phyloP scores from a whole-genome alignment of 2,329 filamentous ascomycete species.

The Microdochium nivale region DNA sequence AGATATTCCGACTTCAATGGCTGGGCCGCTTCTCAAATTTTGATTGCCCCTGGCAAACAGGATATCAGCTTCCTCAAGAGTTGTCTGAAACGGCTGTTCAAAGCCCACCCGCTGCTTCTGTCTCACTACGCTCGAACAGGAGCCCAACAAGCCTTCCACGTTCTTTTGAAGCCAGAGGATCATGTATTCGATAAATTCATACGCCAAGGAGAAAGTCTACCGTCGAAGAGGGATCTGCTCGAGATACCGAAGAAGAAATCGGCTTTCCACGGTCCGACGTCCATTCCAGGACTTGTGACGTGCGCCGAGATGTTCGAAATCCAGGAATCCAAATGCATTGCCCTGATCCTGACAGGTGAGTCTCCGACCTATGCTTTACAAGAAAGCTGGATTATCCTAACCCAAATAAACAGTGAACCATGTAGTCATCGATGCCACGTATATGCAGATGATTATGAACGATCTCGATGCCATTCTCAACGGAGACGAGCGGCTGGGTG shows the following conservation, averaged over 20 bases:
- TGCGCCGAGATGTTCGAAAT: neutral
- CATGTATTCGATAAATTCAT: neutral
- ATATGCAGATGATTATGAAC: neutral
- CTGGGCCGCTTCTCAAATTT: neutral
- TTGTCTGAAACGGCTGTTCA: neutral
- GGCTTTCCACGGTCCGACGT: neutral
- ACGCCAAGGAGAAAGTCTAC: neutral
- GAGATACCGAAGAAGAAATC: neutral
- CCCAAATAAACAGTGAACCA: neutral
- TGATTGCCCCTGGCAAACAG: neutral
- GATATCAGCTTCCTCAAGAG: neutral
- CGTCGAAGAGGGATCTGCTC: neutral
- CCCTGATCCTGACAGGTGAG: neutral
- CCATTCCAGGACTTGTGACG: neutral
- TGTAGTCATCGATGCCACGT: neutral
- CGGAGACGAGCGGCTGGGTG: neutral
- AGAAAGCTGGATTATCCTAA: neutral
- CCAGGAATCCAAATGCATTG: neutral
- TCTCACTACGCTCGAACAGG: neutral
- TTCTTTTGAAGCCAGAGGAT: neutral
- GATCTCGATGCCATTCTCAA: neutral
- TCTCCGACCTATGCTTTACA: neutral
- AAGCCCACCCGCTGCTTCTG: neutral
- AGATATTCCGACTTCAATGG: neutral
- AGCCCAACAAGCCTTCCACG: neutral